Percentiles rank a stretch among this genome's conserved stretches.
Evolutionary conservation across 257 asterid genomes (phyloP).

Genomic region (Jasminum sambac): DNA sequence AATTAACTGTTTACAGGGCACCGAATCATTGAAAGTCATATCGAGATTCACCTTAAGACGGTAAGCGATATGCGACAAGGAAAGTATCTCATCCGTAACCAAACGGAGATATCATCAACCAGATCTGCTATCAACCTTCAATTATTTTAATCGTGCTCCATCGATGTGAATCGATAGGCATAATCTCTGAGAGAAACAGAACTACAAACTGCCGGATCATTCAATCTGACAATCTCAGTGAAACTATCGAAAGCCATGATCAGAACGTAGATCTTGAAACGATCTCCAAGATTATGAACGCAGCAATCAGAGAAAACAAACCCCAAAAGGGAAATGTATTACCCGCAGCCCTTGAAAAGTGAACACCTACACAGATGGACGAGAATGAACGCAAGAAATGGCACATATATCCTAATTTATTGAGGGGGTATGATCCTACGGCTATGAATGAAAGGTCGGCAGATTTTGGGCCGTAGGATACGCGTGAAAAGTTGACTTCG

Average conservation of each 20-base stretch:
- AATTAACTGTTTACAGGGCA: no score
- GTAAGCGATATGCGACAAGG: no score
- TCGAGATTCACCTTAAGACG: neutral
- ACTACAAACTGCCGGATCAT: neutral
- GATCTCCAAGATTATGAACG: constrained; percentile 22
- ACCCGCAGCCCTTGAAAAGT: no score
- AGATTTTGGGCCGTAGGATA: constrained; percentile 33
- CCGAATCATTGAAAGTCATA: no score
- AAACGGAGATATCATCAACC: no score
- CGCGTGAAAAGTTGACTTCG: neutral
- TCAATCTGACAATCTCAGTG: neutral
- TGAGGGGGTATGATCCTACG: constrained; percentile 43
- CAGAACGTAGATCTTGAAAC: constrained; percentile 20
- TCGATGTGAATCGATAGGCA: neutral
- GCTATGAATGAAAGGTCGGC: constrained; percentile 25
- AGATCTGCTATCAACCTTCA: neutral
- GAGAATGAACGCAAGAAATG: neutral
- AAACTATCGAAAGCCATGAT: constrained; percentile 26
- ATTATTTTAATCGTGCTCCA: constrained; percentile 4
- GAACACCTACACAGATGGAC: neutral
- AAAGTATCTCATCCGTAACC: no score
- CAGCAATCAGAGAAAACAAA: neutral
- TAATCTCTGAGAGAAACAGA: neutral
- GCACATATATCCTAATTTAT: constrained; percentile 29
- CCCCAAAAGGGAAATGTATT: neutral